Percentiles rank a stretch among this genome's conserved stretches.
These are phyloP conservation scores for Candida anutae DNA, from an alignment of 1,139 yeast genomes.

Conservation along the genomic window DNA sequence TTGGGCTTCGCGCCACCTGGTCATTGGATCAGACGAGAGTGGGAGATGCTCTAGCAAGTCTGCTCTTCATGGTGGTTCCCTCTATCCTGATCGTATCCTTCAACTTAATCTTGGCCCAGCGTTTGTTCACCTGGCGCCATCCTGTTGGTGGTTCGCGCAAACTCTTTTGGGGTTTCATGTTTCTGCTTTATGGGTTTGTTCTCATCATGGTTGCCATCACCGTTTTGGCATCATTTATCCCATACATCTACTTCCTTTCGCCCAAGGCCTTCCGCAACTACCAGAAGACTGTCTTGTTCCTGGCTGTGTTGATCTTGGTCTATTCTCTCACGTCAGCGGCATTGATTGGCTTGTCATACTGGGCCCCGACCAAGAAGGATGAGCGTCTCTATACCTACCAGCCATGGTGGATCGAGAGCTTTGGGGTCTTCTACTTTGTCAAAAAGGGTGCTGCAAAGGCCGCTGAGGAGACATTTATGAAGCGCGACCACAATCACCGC, in stretches of 20 bases:
- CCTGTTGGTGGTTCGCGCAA: conserved; percentile 63
- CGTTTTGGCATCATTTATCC: conserved; percentile 56
- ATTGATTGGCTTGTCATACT: conserved; percentile 45
- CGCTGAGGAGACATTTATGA: conserved; percentile 47
- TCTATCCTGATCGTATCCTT: conserved; percentile 48
- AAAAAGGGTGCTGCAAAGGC: conserved; percentile 36
- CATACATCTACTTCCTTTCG: conserved; percentile 52
- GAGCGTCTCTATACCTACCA: conserved; percentile 54
- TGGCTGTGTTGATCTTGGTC: conserved; percentile 48
- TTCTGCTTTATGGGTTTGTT: conserved; percentile 45
- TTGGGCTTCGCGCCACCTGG: conserved; percentile 55
- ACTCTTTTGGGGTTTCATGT: conserved; percentile 50
- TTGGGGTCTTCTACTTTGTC: conserved; percentile 48
- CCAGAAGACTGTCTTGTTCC: conserved; percentile 50
- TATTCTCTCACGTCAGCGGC: conserved; percentile 50
- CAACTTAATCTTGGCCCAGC: conserved; percentile 64
- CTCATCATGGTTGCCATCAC: conserved; percentile 58
- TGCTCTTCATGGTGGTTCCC: conserved; percentile 51
- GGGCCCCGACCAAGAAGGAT: conserved; percentile 51
- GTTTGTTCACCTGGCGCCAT: conserved; percentile 77
- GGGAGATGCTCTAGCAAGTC: conserved; percentile 50
- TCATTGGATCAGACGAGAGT: conserved; percentile 38
- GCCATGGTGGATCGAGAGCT: conserved; percentile 74
- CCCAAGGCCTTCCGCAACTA: conserved; percentile 40
- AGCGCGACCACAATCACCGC: conserved; percentile 40